Evolutionary conservation across 805 yeast species (phyloP), one percentile per base, ranked within the genome.

Genomic region (Monosporozyma yasuniensis): DNA sequence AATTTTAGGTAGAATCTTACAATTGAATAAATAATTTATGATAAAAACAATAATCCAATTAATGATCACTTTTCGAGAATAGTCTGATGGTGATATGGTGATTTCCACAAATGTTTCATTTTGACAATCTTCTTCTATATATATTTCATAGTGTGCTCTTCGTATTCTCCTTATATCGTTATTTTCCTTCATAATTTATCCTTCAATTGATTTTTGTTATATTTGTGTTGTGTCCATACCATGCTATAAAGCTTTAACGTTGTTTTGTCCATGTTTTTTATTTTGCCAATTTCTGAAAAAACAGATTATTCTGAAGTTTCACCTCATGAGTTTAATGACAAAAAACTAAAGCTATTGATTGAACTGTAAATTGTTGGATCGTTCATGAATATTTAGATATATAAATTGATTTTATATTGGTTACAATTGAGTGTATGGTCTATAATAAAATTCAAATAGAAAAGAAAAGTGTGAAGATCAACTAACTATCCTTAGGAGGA

Each of bases 21-120:
- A 11, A 12, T 38, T 7, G 23, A 35, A 16, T 35, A 25, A 3
- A 34, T 18, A 23, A 25, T 45, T 34, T 14, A 35, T 10, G 4
- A 34, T n/a, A 4, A 14, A 4, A 23, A 35, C 23, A 11, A 21
- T 19, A 12, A 45, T 12, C 23, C 21, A 10, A 35, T 45, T 48
- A 6, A 45, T 16, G 3, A 47, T n/a, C 21, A 34, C 6, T 10
- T 34, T 34, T 16, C 10, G 5, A 8, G 3, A 14, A 37, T 46
- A 50, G 12, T 45, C 25, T 7, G 44, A 50, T 4, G 62, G 58
- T 9, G 49, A 42, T 4, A 57, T 37, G 10, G 54, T 42, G 43
- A 57, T 50, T 22, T 53, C 52, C 11, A 54, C 37, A 47, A 50
- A 53, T 6, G 50, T 46, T 18, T 35, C 46, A 25, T 50, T 49